phyloP scores from a whole-genome alignment of 129 eudicot species.

The Deinandra increscens region DNA sequence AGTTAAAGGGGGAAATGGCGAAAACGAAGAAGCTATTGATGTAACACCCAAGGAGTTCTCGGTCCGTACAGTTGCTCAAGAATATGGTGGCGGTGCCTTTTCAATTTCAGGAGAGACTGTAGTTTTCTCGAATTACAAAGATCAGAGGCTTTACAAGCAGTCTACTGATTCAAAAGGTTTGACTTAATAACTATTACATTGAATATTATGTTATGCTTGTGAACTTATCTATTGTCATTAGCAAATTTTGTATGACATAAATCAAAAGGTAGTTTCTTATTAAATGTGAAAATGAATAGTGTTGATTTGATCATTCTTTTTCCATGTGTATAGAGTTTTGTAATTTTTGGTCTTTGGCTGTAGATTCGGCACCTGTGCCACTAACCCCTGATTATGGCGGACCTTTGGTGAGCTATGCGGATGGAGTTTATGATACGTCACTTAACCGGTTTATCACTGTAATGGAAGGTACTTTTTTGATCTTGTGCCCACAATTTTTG shows the following conservation, averaged over 20 bases:
- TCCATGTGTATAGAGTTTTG: background rate
- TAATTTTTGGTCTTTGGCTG: conserved; percentile 5
- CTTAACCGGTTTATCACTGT: conserved; percentile 78
- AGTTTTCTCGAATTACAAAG: conserved; percentile 85
- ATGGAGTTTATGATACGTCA: conserved; percentile 79
- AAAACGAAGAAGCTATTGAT: conserved; percentile 58
- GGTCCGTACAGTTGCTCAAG: conserved; percentile 84
- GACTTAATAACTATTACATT: background rate
- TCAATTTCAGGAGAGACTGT: conserved; percentile 55
- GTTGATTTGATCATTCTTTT: background rate
- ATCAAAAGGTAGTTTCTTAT: background rate
- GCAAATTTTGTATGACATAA: background rate
- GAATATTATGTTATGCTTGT: background rate
- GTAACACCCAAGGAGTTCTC: conserved; percentile 79
- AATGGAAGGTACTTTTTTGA: conserved; percentile 61
- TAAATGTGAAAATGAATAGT: background rate
- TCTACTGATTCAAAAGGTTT: conserved; percentile 58
- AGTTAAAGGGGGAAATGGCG: conserved; percentile 52
- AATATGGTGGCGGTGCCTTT: conserved; percentile 95
- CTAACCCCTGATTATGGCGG: conserved; percentile 85
- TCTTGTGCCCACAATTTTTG: background rate
- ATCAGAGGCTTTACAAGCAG: conserved; percentile 86
- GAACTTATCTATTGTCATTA: background rate
- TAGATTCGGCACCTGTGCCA: conserved; percentile 73
- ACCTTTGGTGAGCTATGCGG: conserved; percentile 80